Percentiles rank a stretch among this genome's conserved stretches.
Conservation (phyloP, 768 basidiomycete species). For the Xerocomus potaroensis region DNA sequence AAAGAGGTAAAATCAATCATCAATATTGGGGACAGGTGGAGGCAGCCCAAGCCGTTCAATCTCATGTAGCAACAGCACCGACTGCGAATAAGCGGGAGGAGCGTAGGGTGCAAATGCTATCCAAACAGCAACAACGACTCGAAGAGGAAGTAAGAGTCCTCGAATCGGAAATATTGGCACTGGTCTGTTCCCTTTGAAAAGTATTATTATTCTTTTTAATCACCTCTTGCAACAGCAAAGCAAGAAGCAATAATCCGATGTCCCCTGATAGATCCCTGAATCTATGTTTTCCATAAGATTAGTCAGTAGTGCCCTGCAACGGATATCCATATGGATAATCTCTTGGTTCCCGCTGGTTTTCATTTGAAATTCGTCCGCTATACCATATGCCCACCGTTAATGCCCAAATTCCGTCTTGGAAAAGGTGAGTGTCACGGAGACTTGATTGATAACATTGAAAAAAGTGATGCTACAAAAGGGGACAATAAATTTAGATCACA, state of each 20-base stretch:
- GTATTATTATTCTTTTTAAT: not conserved
- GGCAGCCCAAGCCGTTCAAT: conserved; percentile 39
- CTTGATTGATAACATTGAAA: too few relatives aligned
- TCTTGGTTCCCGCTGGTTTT: too few relatives aligned
- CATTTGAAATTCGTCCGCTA: too few relatives aligned
- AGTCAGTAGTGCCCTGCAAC: not conserved
- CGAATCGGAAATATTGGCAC: conserved; percentile 55
- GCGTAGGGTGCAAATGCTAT: conserved; percentile 58
- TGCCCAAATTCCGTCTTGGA: too few relatives aligned
- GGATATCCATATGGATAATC: not conserved
- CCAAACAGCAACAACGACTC: conserved; percentile 61
- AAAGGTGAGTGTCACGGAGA: too few relatives aligned
- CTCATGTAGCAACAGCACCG: conserved; percentile 43
- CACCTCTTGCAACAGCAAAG: conserved; percentile 19
- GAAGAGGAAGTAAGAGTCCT: conserved; percentile 59
- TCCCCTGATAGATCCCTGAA: not conserved
- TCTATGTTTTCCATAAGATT: not conserved
- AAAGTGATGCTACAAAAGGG: too few relatives aligned
- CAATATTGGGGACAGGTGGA: conserved; percentile 43
- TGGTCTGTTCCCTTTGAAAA: conserved; percentile 36
- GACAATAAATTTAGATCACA: too few relatives aligned
- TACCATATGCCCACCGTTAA: too few relatives aligned
- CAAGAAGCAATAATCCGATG: conserved; percentile 8
- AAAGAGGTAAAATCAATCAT: not conserved
- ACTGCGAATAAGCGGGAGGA: conserved; percentile 62